These are phyloP conservation scores for Fusarium annulatum DNA, from an alignment of 2,329 filamentous ascomycete species.

Conservation along the genomic window DNA sequence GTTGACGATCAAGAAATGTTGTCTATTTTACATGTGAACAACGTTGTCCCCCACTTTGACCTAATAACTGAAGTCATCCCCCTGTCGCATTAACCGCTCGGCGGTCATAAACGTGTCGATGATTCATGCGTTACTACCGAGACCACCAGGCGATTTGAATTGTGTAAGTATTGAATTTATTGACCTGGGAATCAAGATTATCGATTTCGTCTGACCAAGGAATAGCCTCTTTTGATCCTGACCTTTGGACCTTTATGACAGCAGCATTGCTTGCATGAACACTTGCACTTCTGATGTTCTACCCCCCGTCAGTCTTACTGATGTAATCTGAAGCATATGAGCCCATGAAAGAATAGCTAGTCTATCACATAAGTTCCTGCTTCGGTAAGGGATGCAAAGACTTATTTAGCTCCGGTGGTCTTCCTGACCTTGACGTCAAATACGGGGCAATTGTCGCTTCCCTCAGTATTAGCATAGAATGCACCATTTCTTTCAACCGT, in stretches of 20 bases:
- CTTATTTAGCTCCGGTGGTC: too few species aligned
- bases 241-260: rapidly evolving
- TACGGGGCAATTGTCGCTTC: too few species aligned
- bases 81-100: rapidly evolving
- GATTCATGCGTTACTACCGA: not conserved
- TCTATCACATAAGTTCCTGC: not conserved
- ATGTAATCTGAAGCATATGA: not conserved
- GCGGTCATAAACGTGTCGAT: too few species aligned
- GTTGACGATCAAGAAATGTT: rapidly evolving
- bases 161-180: not conserved
- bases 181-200: not conserved
- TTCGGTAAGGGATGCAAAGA: too few species aligned
- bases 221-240: not conserved
- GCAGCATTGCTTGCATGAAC: not conserved
- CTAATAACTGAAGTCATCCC: not conserved
- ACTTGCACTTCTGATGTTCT: not conserved
- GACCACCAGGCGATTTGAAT: too few species aligned
- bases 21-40: too few species aligned
- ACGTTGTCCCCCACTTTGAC: not conserved
- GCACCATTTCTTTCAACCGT: too few species aligned
- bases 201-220: too few species aligned
- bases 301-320: too few species aligned
- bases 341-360: not conserved
- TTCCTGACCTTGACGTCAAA: too few species aligned
- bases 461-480: too few species aligned